These are phyloP conservation scores for Zymoseptoria brevis DNA, from an alignment of 2,329 filamentous ascomycete species.

Conservation along the genomic window DNA sequence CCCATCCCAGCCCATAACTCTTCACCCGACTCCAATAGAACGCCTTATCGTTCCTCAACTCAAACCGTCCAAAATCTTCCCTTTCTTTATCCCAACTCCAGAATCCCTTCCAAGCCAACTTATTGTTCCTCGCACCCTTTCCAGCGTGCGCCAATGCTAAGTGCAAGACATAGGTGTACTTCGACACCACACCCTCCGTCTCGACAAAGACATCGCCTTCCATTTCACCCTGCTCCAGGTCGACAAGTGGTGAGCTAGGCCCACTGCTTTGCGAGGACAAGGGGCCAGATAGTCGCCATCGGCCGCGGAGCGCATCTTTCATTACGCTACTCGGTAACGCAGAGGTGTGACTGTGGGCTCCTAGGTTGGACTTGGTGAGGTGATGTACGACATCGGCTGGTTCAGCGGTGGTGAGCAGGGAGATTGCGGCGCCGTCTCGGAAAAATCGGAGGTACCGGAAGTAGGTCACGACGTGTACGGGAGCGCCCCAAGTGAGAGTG, in stretches of 20 bases:
- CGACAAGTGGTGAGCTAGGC: constrained; percentile 2
- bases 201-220: constrained; percentile 73
- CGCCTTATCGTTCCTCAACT: constrained; percentile 51
- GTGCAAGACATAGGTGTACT: constrained; percentile 81
- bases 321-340: constrained; percentile 50
- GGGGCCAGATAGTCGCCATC: constrained; percentile 57
- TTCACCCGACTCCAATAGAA: constrained; percentile 56
- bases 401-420: constrained; percentile 70
- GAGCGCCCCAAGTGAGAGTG: constrained; percentile 67
- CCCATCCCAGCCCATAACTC: constrained; percentile 36
- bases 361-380: constrained; percentile 63
- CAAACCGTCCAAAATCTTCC: constrained; percentile 84
- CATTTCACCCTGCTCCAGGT: constrained; percentile 28
- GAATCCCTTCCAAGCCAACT: constrained; percentile 79
- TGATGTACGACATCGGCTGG: constrained; percentile 82
- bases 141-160: constrained; percentile 60
- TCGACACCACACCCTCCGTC: constrained; percentile 69
- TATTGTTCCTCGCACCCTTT: constrained; percentile 64
- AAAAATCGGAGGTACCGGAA: constrained; percentile 96
- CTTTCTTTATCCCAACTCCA: constrained; percentile 86
- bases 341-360: constrained; percentile 31
- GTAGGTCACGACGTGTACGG: constrained; percentile 93
- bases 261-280: constrained; percentile 10
- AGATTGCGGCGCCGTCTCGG: constrained; percentile 76
- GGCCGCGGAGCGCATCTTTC: constrained; percentile 57